Evolutionary conservation across 768 basidiomycete species (phyloP).

Genomic region (Boletus sensibilis): DNA sequence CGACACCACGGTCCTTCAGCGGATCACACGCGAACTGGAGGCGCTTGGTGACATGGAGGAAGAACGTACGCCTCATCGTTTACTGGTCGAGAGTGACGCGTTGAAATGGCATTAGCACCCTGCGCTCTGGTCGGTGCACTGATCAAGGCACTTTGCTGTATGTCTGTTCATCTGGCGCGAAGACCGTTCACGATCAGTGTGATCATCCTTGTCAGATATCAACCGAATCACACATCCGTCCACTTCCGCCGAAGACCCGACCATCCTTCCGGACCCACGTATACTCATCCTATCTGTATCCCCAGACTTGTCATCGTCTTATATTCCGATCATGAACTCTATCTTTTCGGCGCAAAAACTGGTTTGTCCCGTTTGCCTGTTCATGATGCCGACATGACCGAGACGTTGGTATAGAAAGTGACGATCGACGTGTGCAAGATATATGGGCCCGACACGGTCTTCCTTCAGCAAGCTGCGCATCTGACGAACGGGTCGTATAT

Average conservation of each 20-base stretch:
- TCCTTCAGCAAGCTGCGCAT: conserved; percentile 96
- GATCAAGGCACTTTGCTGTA: conserved; percentile 92
- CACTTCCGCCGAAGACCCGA: conserved; percentile 34
- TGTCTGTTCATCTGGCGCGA: conserved; percentile 13
- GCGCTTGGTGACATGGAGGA: conserved; percentile 46
- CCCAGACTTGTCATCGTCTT: conserved; percentile 83
- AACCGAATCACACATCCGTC: conserved; percentile 50
- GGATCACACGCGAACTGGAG: conserved; percentile 63
- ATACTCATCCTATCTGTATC: conserved; percentile 88
- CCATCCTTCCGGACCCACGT: conserved; percentile 47
- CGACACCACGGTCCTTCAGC: conserved; percentile 60
- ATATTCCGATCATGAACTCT: conserved; percentile 98
- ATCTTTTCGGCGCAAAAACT: conserved; percentile 99
- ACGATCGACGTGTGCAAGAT: conserved; percentile 96
- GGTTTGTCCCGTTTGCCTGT: conserved; percentile 43
- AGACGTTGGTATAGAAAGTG: conserved; percentile 64
- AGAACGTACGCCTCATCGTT: conserved; percentile 35
- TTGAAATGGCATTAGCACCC: conserved; percentile 41
- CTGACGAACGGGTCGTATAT: conserved; percentile 94
- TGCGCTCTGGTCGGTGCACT: conserved; percentile 83
- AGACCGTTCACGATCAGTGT: background rate
- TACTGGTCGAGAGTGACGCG: background rate
- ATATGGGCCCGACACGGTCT: conserved; percentile 85
- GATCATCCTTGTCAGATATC: conserved; percentile 54
- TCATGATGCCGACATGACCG: conserved; percentile 25